Evolutionary conservation across 768 basidiomycete species (phyloP).

Genomic region (Suillus plorans): DNA sequence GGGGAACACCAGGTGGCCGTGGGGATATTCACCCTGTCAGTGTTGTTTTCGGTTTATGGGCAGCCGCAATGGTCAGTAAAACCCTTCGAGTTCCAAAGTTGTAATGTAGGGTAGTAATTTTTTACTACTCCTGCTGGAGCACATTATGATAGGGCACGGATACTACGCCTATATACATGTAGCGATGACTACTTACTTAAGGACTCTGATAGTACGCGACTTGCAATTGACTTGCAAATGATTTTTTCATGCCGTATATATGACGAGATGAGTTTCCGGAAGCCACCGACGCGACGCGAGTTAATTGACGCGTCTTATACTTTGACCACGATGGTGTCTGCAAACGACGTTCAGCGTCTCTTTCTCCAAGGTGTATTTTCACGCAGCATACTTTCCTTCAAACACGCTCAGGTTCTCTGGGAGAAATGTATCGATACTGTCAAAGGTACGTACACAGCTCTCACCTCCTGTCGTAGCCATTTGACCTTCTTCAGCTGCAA

Average conservation of each 20-base stretch:
- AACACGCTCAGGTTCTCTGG: conserved; percentile 66
- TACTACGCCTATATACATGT: background rate
- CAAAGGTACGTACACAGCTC: conserved; percentile 44
- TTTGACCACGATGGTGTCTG: conserved; percentile 38
- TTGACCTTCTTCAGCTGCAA: conserved; percentile 42
- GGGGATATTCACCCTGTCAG: conserved; percentile 85
- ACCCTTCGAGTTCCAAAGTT: conserved; percentile 85
- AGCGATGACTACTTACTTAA: background rate
- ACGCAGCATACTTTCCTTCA: conserved; percentile 62
- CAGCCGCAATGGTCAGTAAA: conserved; percentile 97
- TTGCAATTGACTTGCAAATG: background rate
- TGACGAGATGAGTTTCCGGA: background rate
- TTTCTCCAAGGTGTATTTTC: conserved; percentile 81
- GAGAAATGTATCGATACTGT: conserved; percentile 65
- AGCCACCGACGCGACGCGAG: conserved; percentile 22
- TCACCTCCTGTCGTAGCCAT: conserved; percentile 9
- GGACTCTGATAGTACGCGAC: background rate
- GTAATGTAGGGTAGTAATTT: conserved; percentile 31
- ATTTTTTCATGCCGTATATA: background rate
- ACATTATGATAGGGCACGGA: background rate
- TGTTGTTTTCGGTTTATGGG: conserved; percentile 82
- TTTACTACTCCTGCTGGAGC: conserved; percentile 1
- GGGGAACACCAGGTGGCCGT: conserved; percentile 68
- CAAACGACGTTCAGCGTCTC: conserved; percentile 70
- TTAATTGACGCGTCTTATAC: conserved; percentile 16